phyloP scores from a whole-genome alignment of 192 early-diverging fungal species.

The Backusella sp. region DNA sequence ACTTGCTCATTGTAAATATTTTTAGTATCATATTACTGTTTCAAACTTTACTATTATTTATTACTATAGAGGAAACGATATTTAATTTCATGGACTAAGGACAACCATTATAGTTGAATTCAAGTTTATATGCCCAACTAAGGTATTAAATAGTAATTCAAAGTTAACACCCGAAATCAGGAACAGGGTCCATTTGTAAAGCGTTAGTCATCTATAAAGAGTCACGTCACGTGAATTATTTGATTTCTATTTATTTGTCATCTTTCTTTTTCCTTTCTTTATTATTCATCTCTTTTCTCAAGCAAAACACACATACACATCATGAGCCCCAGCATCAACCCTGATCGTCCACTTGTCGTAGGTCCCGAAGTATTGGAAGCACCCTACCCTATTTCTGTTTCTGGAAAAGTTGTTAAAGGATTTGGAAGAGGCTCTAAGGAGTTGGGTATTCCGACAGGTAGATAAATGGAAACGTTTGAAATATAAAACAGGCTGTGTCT shows the following conservation, averaged over 20 bases:
- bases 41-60: too few relatives aligned
- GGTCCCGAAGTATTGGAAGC: conserved; percentile 53
- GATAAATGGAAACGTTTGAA: not conserved
- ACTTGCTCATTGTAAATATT: too few relatives aligned
- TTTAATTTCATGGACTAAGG: too few relatives aligned
- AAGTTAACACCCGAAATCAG: not conserved
- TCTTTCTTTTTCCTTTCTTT: not conserved
- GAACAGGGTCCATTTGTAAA: not conserved
- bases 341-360: conserved; percentile 55
- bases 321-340: conserved; percentile 20
- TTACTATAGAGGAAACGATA: too few relatives aligned
- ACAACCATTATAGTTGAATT: too few relatives aligned
- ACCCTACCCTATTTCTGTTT: conserved; percentile 80
- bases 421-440: conserved; percentile 98
- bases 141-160: too few relatives aligned
- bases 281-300: conserved; percentile 11
- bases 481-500: not conserved
- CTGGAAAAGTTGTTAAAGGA: conserved; percentile 81
- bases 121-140: too few relatives aligned
- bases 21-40: too few relatives aligned
- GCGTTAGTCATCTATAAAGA: not conserved
- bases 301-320: not conserved
- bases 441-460: conserved; percentile 95
- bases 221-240: not conserved
- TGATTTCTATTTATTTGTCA: not conserved